These are phyloP conservation scores for Nyctanthes arbortristis DNA, from an alignment of 257 asterid genomes.

Conservation along the genomic window DNA sequence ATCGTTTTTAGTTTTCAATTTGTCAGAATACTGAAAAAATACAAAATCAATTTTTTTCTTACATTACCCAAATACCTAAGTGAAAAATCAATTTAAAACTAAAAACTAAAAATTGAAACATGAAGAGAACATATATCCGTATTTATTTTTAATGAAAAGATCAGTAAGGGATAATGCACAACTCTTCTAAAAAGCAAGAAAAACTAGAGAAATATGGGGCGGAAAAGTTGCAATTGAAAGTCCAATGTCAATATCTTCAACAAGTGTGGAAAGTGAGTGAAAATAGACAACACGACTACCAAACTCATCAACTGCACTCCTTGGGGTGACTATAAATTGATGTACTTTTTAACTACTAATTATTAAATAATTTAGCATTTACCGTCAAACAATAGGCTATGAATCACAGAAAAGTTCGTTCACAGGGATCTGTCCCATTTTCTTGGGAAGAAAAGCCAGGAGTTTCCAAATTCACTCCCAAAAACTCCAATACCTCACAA, in stretches of 20 bases:
- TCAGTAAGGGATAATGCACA: too few relatives aligned
- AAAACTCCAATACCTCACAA: slow-evolving; percentile 26
- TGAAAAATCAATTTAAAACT: too few relatives aligned
- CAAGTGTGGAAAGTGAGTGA: neutral
- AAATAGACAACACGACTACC: neutral
- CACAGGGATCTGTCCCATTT: slow-evolving; percentile 59
- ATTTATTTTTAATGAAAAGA: too few relatives aligned
- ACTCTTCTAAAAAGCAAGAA: too few relatives aligned
- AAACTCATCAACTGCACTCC: neutral
- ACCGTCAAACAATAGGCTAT: slow-evolving; percentile 19
- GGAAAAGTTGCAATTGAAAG: too few relatives aligned
- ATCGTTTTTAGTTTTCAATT: too few relatives aligned
- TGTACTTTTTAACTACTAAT: too few relatives aligned
- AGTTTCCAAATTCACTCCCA: slow-evolving; percentile 42
- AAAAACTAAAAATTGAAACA: too few relatives aligned
- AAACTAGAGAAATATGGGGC: too few relatives aligned
- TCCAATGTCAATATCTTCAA: neutral
- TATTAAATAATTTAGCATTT: neutral
- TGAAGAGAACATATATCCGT: too few relatives aligned
- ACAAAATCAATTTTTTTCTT: neutral
- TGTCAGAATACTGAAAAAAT: too few relatives aligned
- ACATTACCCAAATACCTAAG: too few relatives aligned
- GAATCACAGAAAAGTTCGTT: slow-evolving; percentile 43
- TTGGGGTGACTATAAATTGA: neutral
- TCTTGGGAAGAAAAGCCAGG: slow-evolving; percentile 88